phyloP scores from a whole-genome alignment of 495 filamentous ascomycete genomes.

The Darksidea phi region DNA sequence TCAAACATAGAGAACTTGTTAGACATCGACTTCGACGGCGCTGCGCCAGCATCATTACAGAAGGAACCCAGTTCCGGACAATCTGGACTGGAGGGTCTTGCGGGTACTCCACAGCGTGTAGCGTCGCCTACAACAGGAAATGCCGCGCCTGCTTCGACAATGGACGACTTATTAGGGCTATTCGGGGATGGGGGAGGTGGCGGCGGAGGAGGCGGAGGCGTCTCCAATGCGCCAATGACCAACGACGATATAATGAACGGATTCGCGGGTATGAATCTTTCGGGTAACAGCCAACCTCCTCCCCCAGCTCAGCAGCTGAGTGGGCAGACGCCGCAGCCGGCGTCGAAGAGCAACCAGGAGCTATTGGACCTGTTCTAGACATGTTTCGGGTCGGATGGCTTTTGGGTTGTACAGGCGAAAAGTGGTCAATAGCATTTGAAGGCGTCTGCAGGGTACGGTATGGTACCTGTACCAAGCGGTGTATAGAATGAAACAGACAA shows the following conservation, averaged over 20 bases:
- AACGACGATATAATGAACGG: slow-evolving; percentile 68
- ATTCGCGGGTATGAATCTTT: slow-evolving; percentile 75
- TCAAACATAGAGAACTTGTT: slow-evolving; percentile 90
- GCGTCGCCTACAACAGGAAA: slow-evolving; percentile 55
- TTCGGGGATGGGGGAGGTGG: slow-evolving; percentile 47
- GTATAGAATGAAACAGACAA: slow-evolving; percentile 5
- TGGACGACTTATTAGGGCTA: slow-evolving; percentile 90
- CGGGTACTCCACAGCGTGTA: slow-evolving; percentile 77
- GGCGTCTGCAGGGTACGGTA: slow-evolving; percentile 5
- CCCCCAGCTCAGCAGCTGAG: slow-evolving; percentile 53
- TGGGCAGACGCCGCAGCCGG: slow-evolving; percentile 34
- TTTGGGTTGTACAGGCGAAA: not conserved
- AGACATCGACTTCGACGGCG: slow-evolving; percentile 97
- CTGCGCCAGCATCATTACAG: slow-evolving; percentile 83
- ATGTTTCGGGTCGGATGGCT: not conserved
- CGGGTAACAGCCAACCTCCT: slow-evolving; percentile 51
- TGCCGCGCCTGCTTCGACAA: slow-evolving; percentile 49
- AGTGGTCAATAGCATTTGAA: slow-evolving; percentile 7
- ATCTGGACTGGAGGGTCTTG: slow-evolving; percentile 70
- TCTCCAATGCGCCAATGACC: slow-evolving; percentile 35
- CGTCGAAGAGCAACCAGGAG: slow-evolving; percentile 70
- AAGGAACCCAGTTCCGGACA: slow-evolving; percentile 61
- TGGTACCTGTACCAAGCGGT: slow-evolving; percentile 8
- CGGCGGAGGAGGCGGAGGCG: slow-evolving; percentile 51
- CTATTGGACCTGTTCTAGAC: slow-evolving; percentile 80